Percentiles rank a stretch among this genome's conserved stretches.
Evolutionary conservation across 352 stramenopile genomes (phyloP).

Genomic region (Globisporangium rhizosaccharum): DNA sequence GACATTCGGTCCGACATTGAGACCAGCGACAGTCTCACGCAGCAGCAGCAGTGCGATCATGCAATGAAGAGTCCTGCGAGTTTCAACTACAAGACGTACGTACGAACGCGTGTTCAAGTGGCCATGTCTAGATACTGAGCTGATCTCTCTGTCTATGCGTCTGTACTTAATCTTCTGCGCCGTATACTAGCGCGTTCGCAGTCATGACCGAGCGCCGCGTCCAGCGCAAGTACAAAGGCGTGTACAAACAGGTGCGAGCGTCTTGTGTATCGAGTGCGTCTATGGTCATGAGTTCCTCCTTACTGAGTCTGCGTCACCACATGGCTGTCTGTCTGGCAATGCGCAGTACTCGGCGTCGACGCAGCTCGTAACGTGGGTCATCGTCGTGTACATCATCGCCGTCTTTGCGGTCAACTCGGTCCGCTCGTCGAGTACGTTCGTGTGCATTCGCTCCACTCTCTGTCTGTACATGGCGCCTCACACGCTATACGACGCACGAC

Average conservation of each 20-base stretch:
- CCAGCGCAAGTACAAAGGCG: conserved; percentile 45
- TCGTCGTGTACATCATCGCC: conserved; percentile 49
- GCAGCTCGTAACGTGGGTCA: conserved; percentile 45
- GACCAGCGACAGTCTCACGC: not conserved
- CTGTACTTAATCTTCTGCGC: not conserved
- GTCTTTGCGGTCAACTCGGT: conserved; percentile 28
- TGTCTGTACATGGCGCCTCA: not conserved
- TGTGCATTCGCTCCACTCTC: not conserved
- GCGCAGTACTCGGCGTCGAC: conserved; percentile 40
- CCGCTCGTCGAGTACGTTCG: conserved; percentile 8
- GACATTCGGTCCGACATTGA: not conserved
- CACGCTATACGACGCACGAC: not conserved
- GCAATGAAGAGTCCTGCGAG: not conserved
- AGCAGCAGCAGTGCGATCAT: not conserved
- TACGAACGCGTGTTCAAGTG: too few relatives aligned
- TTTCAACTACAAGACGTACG: conserved; percentile 11
- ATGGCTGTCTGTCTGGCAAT: too few relatives aligned
- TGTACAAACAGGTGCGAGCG: conserved; percentile 39
- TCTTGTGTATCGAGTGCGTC: not conserved
- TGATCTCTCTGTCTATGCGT: not conserved
- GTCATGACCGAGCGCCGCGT: conserved; percentile 53
- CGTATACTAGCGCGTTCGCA: conserved; percentile 23
- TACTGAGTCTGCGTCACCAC: not conserved
- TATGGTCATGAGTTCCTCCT: not conserved
- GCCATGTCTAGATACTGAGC: not conserved